Evolutionary conservation across 164 flowering plant species (phyloP).

Genomic region (Magnolia changhungtana): DNA sequence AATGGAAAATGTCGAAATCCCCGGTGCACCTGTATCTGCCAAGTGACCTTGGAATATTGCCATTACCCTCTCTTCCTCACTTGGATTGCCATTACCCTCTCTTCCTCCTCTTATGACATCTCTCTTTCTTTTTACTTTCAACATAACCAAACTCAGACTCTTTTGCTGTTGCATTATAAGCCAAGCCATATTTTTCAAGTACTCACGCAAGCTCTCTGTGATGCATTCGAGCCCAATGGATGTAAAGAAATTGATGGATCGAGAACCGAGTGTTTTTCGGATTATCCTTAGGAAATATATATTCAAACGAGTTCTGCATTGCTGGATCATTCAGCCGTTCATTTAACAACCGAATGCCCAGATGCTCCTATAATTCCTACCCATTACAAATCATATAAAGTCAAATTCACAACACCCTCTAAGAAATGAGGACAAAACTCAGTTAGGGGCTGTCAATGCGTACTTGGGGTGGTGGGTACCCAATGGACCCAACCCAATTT

Average conservation of each 20-base stretch:
- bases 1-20: no score
- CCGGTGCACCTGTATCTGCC: no score
- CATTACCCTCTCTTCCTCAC: no score
- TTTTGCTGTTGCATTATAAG: constrained; percentile 89
- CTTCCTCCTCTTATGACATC: constrained; percentile 36
- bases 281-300: constrained; percentile 87
- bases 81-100: neutral
- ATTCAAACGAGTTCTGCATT: constrained; percentile 79
- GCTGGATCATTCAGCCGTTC: constrained; percentile 74
- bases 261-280: constrained; percentile 85
- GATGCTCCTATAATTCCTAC: constrained; percentile 90
- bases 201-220: constrained; percentile 83
- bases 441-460: neutral
- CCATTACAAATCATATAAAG: neutral
- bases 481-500: no score
- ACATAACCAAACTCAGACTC: constrained; percentile 28
- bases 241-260: constrained; percentile 92
- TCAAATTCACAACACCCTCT: neutral
- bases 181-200: constrained; percentile 85
- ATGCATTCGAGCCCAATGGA: constrained; percentile 96
- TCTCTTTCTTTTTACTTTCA: constrained; percentile 29
- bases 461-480: neutral
- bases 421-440: neutral
- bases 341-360: constrained; percentile 75
- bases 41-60: no score